phyloP scores from a whole-genome alignment of 2,329 filamentous ascomycete genomes.

The Thielaviopsis musarum region DNA sequence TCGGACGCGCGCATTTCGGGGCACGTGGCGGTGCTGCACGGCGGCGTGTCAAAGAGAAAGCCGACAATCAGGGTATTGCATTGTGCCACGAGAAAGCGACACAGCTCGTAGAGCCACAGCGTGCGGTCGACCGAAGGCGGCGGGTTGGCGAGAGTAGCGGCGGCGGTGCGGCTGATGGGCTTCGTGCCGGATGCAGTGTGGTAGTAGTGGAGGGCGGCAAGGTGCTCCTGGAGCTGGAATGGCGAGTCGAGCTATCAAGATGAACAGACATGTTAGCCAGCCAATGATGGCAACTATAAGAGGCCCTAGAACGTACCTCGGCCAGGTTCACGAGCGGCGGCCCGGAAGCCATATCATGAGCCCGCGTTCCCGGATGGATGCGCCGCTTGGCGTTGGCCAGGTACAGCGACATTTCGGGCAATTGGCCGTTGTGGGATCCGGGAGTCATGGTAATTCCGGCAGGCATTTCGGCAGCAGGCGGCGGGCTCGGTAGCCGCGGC shows the following conservation, averaged over 20 bases:
- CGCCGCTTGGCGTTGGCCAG: conserved; percentile 64
- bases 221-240: conserved; percentile 93
- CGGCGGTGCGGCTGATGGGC: conserved; percentile 61
- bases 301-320: conserved; percentile 41
- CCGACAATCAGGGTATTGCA: conserved; percentile 85
- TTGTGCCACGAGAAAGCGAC: conserved; percentile 85
- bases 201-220: conserved; percentile 77
- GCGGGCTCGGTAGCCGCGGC: conserved; percentile 84
- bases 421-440: conserved; percentile 32
- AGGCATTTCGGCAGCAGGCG: conserved; percentile 88
- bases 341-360: conserved; percentile 83
- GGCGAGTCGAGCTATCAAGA: conserved; percentile 69
- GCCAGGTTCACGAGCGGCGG: conserved; percentile 73
- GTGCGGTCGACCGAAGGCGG: conserved; percentile 70
- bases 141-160: conserved; percentile 58
- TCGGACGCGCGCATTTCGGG: conserved; percentile 97
- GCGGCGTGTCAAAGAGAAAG: conserved; percentile 78
- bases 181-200: conserved; percentile 51
- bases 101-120: conserved; percentile 95
- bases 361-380: conserved; percentile 82
- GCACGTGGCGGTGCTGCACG: conserved; percentile 78
- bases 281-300: not conserved
- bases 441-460: conserved; percentile 64
- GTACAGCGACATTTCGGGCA: conserved; percentile 39
- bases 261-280: not conserved